phyloP scores from a whole-genome alignment of 208 protist genomes.

The Wallacemonas sp. region DNA sequence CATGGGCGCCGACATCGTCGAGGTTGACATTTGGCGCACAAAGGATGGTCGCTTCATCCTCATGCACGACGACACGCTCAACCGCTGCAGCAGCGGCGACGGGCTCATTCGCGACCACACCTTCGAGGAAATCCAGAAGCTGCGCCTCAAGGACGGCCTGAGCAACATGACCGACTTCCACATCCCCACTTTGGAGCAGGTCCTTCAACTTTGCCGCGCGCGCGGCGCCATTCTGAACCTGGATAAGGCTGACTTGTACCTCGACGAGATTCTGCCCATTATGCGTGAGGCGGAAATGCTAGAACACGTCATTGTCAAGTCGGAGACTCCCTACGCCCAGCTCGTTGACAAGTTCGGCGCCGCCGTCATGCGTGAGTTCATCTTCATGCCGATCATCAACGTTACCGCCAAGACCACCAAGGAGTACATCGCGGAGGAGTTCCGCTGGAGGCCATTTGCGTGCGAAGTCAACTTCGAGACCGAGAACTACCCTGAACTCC shows the following conservation, averaged over 20 bases:
- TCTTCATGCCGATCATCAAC: conserved; percentile 67
- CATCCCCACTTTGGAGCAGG: conserved; percentile 53
- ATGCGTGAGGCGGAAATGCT: conserved; percentile 40
- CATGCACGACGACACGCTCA: conserved; percentile 70
- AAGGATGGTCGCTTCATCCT: conserved; percentile 55
- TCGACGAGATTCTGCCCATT: conserved; percentile 42
- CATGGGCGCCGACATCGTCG: conserved; percentile 68
- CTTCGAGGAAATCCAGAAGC: conserved; percentile 35
- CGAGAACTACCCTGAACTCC: conserved; percentile 19
- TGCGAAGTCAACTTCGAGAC: conserved; percentile 65
- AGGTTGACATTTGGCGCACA: conserved; percentile 66
- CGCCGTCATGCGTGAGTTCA: conserved; percentile 38
- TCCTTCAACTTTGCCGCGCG: conserved; percentile 30
- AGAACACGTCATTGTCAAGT: conserved; percentile 60
- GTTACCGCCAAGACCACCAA: conserved; percentile 34
- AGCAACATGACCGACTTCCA: conserved; percentile 75
- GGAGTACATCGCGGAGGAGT: conserved; percentile 28
- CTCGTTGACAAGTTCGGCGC: conserved; percentile 34
- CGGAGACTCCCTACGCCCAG: conserved; percentile 36
- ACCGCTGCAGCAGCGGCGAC: conserved; percentile 41
- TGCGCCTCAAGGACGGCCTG: conserved; percentile 65
- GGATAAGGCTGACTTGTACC: conserved; percentile 70
- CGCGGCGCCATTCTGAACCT: conserved; percentile 45
- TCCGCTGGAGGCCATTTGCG: conserved; percentile 28
- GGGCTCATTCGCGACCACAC: conserved; percentile 52